A percentile compares a stretch with the other conserved stretches of the same genome.
Conservation (phyloP, 306 rosid genomes). For the Trifolium dubium region DNA sequence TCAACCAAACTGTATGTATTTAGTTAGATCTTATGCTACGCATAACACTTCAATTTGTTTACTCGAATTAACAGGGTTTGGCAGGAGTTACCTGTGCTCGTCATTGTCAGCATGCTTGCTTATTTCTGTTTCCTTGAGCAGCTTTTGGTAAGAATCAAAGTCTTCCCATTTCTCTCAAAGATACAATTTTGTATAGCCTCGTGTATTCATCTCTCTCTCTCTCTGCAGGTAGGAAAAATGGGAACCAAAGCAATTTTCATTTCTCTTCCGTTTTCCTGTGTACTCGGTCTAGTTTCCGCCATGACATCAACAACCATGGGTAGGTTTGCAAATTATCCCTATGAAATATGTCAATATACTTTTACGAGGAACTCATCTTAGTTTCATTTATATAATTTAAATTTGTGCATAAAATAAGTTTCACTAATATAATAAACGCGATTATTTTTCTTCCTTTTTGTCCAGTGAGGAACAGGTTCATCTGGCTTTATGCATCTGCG, state of each 20-base stretch:
- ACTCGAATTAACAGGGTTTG: slow-evolving; percentile 66
- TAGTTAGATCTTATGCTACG: slow-evolving; percentile 10
- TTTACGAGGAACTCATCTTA: slow-evolving; percentile 12
- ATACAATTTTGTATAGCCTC: slow-evolving; percentile 27
- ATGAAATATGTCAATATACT: slow-evolving; percentile 26
- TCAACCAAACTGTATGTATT: slow-evolving; percentile 13
- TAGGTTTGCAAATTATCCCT: slow-evolving; percentile 47
- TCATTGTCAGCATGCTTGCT: slow-evolving; percentile 93
- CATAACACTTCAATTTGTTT: slow-evolving; percentile 29
- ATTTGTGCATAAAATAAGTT: neutral
- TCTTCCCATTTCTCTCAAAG: slow-evolving; percentile 28
- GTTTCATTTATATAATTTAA: slow-evolving; percentile 18
- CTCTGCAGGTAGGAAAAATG: slow-evolving; percentile 77
- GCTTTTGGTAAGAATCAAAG: slow-evolving; percentile 68
- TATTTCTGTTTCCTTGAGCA: slow-evolving; percentile 98
- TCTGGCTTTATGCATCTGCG: slow-evolving; percentile 81
- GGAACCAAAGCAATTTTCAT: slow-evolving; percentile 76
- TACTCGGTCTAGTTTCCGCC: slow-evolving; percentile 86
- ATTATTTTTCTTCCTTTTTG: neutral
- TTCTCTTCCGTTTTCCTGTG: slow-evolving; percentile 96
- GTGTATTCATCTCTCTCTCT: slow-evolving; percentile 43
- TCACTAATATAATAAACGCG: too few relatives aligned
- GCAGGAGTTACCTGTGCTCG: slow-evolving; percentile 98
- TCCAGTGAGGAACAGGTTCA: slow-evolving; percentile 76
- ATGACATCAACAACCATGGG: slow-evolving; percentile 96